These are phyloP conservation scores for Ophiostoma piceae DNA, from an alignment of 2,329 filamentous ascomycete genomes.

Conservation along the genomic window DNA sequence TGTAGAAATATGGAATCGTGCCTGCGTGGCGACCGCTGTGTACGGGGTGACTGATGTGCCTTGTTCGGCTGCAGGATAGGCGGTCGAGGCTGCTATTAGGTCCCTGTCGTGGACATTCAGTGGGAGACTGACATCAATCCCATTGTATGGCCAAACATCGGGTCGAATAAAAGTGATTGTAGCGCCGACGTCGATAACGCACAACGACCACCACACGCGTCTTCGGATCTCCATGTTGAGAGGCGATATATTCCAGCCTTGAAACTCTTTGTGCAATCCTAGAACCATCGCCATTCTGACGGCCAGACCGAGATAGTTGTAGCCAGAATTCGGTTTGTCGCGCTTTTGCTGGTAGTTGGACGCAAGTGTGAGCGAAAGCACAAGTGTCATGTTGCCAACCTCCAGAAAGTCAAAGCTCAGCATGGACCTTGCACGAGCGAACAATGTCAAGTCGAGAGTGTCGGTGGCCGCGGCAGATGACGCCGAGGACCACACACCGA, in stretches of 20 bases:
- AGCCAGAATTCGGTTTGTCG: conserved; percentile 47
- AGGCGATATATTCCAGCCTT: conserved; percentile 26
- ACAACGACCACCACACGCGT: conserved; percentile 29
- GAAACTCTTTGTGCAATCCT: conserved; percentile 44
- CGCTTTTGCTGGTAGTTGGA: conserved; percentile 41
- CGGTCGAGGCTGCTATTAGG: conserved; percentile 35
- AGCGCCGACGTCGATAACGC: conserved; percentile 42
- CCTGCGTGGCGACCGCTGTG: not conserved
- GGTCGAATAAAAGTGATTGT: conserved; percentile 37
- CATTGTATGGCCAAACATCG: conserved; percentile 29
- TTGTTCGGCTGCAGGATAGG: not conserved
- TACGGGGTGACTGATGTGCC: not conserved
- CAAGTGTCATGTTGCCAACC: conserved; percentile 34
- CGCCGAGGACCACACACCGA: not conserved
- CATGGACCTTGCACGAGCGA: conserved; percentile 6
- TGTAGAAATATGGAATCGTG: not conserved
- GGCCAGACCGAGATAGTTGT: conserved; percentile 46
- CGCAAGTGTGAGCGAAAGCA: conserved; percentile 33
- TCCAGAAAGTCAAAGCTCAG: conserved; percentile 34
- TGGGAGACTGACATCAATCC: conserved; percentile 29
- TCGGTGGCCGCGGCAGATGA: not conserved
- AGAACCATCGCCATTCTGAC: conserved; percentile 46
- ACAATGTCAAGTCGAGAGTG: not conserved
- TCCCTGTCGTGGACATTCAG: conserved; percentile 31
- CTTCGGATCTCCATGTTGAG: conserved; percentile 35